These are phyloP conservation scores for Xylariomycetidae sp. DNA, from an alignment of 2,329 filamentous ascomycete species.

Conservation along the genomic window DNA sequence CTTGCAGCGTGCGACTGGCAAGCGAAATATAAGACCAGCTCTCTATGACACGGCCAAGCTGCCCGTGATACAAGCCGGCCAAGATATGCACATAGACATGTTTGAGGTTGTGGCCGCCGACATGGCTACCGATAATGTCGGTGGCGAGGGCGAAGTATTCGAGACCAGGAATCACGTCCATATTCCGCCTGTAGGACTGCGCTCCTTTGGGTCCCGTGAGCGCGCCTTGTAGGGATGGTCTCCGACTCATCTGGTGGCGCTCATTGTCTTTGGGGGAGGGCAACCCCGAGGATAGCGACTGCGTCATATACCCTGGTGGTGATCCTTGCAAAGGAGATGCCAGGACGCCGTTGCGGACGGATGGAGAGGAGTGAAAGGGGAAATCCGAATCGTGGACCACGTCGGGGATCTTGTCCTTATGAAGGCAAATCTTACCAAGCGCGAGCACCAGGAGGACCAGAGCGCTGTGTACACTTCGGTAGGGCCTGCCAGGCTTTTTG, in stretches of 20 bases:
- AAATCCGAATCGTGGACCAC: slow-evolving; percentile 45
- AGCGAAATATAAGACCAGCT: slow-evolving; percentile 62
- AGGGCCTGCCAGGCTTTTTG: slow-evolving; percentile 45
- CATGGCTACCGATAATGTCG: slow-evolving; percentile 77
- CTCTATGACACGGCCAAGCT: slow-evolving; percentile 79
- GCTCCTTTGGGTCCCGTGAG: slow-evolving; percentile 21
- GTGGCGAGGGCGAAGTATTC: slow-evolving; percentile 84
- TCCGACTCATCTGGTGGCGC: slow-evolving; percentile 38
- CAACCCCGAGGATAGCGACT: slow-evolving; percentile 43
- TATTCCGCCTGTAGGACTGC: slow-evolving; percentile 47
- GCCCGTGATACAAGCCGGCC: slow-evolving; percentile 82
- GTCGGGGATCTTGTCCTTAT: slow-evolving; percentile 49
- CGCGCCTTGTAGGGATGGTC: slow-evolving; percentile 44
- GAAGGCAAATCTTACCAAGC: slow-evolving; percentile 72
- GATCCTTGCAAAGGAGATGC: slow-evolving; percentile 51
- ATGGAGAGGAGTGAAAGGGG: slow-evolving; percentile 31
- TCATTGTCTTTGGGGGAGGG: slow-evolving; percentile 49
- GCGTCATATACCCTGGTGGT: slow-evolving; percentile 39
- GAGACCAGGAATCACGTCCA: slow-evolving; percentile 82
- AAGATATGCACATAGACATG: slow-evolving; percentile 82
- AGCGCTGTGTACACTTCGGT: slow-evolving; percentile 69
- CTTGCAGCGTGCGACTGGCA: slow-evolving; percentile 54
- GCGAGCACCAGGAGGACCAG: slow-evolving; percentile 79
- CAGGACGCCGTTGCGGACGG: slow-evolving; percentile 44
- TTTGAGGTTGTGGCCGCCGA: slow-evolving; percentile 71